These are phyloP conservation scores for Paraphoma sp. DNA, from an alignment of 2,329 filamentous ascomycete species.

Conservation along the genomic window DNA sequence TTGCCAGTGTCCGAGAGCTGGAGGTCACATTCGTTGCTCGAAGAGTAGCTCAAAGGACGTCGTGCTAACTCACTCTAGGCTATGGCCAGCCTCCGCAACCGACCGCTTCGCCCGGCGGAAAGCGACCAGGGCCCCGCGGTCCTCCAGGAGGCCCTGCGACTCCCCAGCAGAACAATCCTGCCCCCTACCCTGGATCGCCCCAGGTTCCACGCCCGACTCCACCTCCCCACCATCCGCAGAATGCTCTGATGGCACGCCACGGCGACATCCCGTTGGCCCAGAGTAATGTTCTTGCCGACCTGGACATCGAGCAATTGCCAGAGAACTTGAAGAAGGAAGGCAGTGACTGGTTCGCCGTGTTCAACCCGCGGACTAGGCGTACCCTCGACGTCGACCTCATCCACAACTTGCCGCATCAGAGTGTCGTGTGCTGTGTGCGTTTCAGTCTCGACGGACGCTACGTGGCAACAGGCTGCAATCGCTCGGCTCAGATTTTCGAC, in stretches of 20 bases:
- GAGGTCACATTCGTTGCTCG: too few species aligned
- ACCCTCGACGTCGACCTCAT: conserved; percentile 92
- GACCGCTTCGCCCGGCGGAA: conserved; percentile 84
- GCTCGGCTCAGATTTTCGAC: conserved; percentile 99
- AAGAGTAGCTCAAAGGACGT: background rate
- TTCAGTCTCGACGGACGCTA: conserved; percentile 97
- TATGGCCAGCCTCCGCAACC: conserved; percentile 86
- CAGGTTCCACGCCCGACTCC: conserved; percentile 81
- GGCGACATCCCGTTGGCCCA: conserved; percentile 56
- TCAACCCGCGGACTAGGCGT: conserved; percentile 90
- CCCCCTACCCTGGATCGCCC: conserved; percentile 88
- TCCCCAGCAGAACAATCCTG: conserved; percentile 87
- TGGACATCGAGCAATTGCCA: conserved; percentile 85
- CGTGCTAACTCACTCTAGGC: conserved; percentile 53
- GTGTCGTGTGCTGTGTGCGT: conserved; percentile 96
- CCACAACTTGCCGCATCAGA: conserved; percentile 91
- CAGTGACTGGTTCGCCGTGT: conserved; percentile 94
- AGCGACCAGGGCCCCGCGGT: conserved; percentile 69
- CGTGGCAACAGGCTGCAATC: conserved; percentile 95
- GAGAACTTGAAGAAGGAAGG: conserved; percentile 88
- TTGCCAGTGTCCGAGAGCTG: too few species aligned
- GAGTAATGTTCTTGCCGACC: conserved; percentile 78
- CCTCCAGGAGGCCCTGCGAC: conserved; percentile 74
- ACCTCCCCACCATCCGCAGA: conserved; percentile 55
- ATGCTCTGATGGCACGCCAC: conserved; percentile 33